Percentiles rank a stretch among this genome's conserved stretches.
Conservation (phyloP, 352 stramenopile genomes). For the Pythium brachiatum region DNA sequence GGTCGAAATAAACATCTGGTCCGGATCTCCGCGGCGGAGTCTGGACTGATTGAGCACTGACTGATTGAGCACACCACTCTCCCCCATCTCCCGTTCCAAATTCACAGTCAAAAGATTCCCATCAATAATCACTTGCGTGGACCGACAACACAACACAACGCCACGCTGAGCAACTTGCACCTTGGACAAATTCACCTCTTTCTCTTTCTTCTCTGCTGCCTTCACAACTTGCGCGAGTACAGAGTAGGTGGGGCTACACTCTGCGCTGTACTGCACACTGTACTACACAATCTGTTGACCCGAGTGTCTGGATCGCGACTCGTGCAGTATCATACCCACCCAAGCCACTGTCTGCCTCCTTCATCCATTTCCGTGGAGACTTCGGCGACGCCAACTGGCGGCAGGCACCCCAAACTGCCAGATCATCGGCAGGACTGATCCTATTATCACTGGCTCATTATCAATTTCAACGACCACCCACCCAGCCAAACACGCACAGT, state of each 20-base stretch:
- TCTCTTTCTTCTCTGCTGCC: background rate
- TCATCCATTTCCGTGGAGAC: background rate
- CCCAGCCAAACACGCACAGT: too few relatives aligned
- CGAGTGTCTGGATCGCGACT: too few relatives aligned
- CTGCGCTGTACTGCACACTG: too few relatives aligned
- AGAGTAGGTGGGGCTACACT: too few relatives aligned
- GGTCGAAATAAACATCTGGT: background rate
- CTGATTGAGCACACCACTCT: too few relatives aligned
- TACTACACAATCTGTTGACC: too few relatives aligned
- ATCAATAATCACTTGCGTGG: too few relatives aligned
- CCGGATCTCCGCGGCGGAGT: slow-evolving; percentile 14
- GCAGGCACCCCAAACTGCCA: background rate
- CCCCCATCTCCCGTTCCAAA: background rate
- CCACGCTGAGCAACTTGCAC: background rate
- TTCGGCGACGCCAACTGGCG: background rate
- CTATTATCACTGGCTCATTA: too few relatives aligned
- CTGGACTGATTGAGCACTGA: background rate
- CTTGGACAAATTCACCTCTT: background rate
- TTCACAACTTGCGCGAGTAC: too few relatives aligned
- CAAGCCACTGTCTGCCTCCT: background rate
- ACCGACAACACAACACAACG: slow-evolving; percentile 1
- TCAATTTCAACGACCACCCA: too few relatives aligned
- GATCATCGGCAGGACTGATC: too few relatives aligned
- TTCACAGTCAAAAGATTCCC: background rate
- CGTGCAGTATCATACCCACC: too few relatives aligned